Percentiles rank a stretch among this genome's conserved stretches.
These are phyloP conservation scores for Ramaria sp. DNA, from an alignment of 768 basidiomycete species.

Conservation along the genomic window DNA sequence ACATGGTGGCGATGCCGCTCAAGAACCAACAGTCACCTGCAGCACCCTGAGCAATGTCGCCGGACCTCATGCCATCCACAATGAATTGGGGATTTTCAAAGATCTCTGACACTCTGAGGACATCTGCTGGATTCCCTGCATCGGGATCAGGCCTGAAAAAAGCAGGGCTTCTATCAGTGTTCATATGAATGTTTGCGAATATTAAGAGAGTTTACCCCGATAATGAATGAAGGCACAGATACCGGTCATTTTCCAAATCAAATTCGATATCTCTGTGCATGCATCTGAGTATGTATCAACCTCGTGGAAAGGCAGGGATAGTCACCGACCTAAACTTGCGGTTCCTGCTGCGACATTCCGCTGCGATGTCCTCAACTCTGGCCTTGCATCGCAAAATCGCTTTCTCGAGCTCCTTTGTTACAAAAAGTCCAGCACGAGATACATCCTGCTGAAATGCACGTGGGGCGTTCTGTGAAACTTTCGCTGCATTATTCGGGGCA, in stretches of 20 bases:
- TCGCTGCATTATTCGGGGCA: not conserved
- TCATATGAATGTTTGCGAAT: slow-evolving; percentile 9
- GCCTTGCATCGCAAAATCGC: slow-evolving; percentile 34
- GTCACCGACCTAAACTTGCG: slow-evolving; percentile 36
- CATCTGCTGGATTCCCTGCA: slow-evolving; percentile 25
- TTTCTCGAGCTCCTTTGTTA: slow-evolving; percentile 30
- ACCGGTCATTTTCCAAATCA: slow-evolving; percentile 34
- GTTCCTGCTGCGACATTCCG: slow-evolving; percentile 36
- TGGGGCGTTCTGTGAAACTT: not conserved
- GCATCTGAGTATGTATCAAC: not conserved
- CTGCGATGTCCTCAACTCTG: slow-evolving; percentile 34
- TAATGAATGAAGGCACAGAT: slow-evolving; percentile 31
- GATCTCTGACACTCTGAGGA: slow-evolving; percentile 39
- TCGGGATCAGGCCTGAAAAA: not conserved
- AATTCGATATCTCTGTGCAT: slow-evolving; percentile 44
- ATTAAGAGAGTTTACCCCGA: no score
- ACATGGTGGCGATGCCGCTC: slow-evolving; percentile 38
- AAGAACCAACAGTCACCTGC: slow-evolving; percentile 47
- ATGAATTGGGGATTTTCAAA: slow-evolving; percentile 43
- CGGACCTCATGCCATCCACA: slow-evolving; percentile 30
- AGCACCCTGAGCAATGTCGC: slow-evolving; percentile 37
- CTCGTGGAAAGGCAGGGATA: slow-evolving; percentile 6
- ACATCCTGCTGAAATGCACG: slow-evolving; percentile 7
- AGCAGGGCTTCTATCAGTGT: not conserved
- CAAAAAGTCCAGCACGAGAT: slow-evolving; percentile 27